A percentile compares a stretch with the other conserved stretches of the same genome.
Conservation (phyloP, 202 grass and related monocot species). For the Zizania palustris region DNA sequence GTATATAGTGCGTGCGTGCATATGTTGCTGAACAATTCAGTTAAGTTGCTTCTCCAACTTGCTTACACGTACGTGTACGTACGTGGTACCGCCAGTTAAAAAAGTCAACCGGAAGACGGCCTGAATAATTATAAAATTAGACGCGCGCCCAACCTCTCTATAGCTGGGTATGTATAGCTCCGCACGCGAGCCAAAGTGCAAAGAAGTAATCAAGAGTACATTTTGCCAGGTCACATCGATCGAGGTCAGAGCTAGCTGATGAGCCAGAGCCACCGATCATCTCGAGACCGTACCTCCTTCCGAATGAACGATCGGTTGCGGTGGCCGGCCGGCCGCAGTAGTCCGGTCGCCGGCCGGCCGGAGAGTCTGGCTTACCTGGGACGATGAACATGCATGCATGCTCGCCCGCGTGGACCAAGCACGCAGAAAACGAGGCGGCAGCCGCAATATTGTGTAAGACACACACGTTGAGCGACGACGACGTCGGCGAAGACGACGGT, state of each 20-base stretch:
- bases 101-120: conserved; percentile 26
- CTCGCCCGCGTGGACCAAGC: background rate
- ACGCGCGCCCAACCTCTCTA: background rate
- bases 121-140: background rate
- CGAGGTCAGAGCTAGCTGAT: background rate
- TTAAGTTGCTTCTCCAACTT: conserved; percentile 41
- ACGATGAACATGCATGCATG: no score
- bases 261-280: background rate
- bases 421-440: conserved; percentile 7
- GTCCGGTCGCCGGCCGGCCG: no score
- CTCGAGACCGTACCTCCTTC: background rate
- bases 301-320: background rate
- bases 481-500: background rate
- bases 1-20: no score
- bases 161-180: background rate
- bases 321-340: no score
- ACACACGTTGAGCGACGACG: background rate
- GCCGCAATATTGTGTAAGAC: conserved; percentile 10
- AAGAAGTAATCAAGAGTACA: background rate
- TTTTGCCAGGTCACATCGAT: background rate
- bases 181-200: background rate
- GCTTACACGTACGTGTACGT: background rate
- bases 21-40: conserved; percentile 26
- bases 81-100: conserved; percentile 36
- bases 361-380: no score